Percentiles rank a stretch among this genome's conserved stretches.
phyloP scores from a whole-genome alignment of 768 basidiomycete species.

The Mycena pura region DNA sequence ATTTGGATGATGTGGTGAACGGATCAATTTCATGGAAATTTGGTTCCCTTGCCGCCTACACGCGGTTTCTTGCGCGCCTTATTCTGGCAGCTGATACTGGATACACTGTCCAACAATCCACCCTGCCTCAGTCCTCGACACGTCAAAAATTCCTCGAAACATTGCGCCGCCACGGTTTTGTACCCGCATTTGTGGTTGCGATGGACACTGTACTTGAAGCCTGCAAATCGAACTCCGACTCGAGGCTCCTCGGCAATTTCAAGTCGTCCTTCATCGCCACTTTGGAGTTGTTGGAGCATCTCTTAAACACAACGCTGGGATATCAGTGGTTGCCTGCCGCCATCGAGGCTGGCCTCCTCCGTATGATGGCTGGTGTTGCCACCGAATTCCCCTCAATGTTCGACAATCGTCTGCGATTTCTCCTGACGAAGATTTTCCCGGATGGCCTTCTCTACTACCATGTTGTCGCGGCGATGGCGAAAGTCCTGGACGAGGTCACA shows the following conservation, averaged over 20 bases:
- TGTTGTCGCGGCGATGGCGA: not conserved
- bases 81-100: conserved; percentile 1
- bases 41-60: too few relatives aligned
- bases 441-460: not conserved
- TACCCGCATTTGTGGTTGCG: not conserved
- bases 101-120: too few relatives aligned
- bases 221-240: not conserved
- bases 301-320: not conserved
- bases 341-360: not conserved
- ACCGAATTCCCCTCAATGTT: not conserved
- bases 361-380: not conserved
- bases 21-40: not conserved
- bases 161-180: not conserved
- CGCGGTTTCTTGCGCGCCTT: not conserved
- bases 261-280: not conserved
- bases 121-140: not conserved
- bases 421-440: not conserved
- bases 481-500: not conserved
- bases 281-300: not conserved
- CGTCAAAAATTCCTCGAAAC: not conserved
- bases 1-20: not conserved
- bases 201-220: not conserved
- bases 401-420: not conserved
- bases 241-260: not conserved
- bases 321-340: not conserved